phyloP scores from a whole-genome alignment of 495 filamentous ascomycete genomes.

The Penicillium samsonianum region DNA sequence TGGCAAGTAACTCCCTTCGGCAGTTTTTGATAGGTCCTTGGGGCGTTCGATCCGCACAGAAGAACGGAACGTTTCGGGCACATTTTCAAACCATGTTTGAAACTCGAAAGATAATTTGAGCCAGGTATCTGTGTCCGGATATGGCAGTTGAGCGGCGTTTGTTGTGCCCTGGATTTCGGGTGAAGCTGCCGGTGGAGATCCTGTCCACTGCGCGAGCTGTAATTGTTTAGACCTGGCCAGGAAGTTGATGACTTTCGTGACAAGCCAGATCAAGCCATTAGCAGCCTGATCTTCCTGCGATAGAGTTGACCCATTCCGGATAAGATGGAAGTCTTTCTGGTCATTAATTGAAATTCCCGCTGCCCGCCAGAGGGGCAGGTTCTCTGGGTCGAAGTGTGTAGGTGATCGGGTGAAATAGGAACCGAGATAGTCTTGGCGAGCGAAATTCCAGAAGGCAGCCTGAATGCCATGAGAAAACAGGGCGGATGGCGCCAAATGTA shows the following conservation, averaged over 20 bases:
- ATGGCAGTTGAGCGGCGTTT: slow-evolving; percentile 4
- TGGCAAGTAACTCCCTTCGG: slow-evolving; percentile 27
- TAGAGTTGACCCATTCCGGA: not conserved
- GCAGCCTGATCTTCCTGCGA: slow-evolving; percentile 38
- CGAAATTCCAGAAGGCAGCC: slow-evolving; percentile 47
- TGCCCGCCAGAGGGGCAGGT: slow-evolving; percentile 39
- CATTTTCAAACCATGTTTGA: slow-evolving; percentile 44
- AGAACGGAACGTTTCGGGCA: slow-evolving; percentile 46
- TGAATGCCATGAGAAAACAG: slow-evolving; percentile 35
- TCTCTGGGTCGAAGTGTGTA: slow-evolving; percentile 35
- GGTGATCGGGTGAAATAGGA: slow-evolving; percentile 39
- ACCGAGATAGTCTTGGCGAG: slow-evolving; percentile 41
- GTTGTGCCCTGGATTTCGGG: slow-evolving; percentile 13
- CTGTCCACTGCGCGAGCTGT: slow-evolving; percentile 40
- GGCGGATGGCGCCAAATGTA: slow-evolving; percentile 10
- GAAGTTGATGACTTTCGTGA: slow-evolving; percentile 43
- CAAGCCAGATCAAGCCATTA: slow-evolving; percentile 40
- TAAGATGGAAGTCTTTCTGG: slow-evolving; percentile 24
- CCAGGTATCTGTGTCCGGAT: slow-evolving; percentile 38
- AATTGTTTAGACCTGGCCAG: slow-evolving; percentile 38
- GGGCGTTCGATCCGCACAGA: slow-evolving; percentile 42
- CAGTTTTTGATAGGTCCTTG: slow-evolving; percentile 29
- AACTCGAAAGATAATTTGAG: slow-evolving; percentile 42
- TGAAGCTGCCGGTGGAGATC: slow-evolving; percentile 20
- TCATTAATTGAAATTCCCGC: slow-evolving; percentile 40